A percentile compares a stretch with the other conserved stretches of the same genome.
Conservation (phyloP, 306 rosid genomes). For the Cucurbita moschata region DNA sequence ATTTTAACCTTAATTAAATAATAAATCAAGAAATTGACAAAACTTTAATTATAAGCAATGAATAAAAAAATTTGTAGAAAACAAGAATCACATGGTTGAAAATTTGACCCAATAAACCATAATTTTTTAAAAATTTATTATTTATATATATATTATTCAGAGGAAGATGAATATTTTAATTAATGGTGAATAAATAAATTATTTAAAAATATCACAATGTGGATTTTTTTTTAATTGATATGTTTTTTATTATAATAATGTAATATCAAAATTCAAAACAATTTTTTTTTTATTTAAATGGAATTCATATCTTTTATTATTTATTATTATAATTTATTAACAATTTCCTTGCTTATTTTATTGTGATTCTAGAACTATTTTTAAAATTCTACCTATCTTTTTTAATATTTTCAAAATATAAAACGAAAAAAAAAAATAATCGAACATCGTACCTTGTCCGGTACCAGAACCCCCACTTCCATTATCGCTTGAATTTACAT, state of each 20-base stretch:
- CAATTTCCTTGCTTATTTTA: background rate
- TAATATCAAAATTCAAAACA: background rate
- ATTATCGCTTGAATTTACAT: constrained; percentile 9
- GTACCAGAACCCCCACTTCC: background rate
- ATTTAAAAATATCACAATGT: background rate
- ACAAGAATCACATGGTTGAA: background rate
- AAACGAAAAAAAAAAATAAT: no score
- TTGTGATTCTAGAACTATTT: background rate
- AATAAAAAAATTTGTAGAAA: background rate
- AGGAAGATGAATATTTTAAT: background rate
- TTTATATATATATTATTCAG: background rate
- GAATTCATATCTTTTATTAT: background rate
- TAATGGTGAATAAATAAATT: background rate
- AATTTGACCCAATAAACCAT: background rate
- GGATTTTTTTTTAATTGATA: background rate
- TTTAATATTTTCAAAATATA: no score
- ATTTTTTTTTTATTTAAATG: background rate
- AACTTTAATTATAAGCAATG: background rate
- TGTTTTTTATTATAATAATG: background rate
- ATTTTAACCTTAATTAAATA: background rate
- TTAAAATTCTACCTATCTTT: no score
- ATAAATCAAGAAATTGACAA: background rate
- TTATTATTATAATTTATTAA: background rate
- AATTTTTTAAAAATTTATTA: background rate
- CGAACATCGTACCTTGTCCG: constrained; percentile 23